Percentiles rank a stretch among this genome's conserved stretches.
Conservation (phyloP, 176 grass and related monocot genomes). For the Urochloa ruziziensis region DNA sequence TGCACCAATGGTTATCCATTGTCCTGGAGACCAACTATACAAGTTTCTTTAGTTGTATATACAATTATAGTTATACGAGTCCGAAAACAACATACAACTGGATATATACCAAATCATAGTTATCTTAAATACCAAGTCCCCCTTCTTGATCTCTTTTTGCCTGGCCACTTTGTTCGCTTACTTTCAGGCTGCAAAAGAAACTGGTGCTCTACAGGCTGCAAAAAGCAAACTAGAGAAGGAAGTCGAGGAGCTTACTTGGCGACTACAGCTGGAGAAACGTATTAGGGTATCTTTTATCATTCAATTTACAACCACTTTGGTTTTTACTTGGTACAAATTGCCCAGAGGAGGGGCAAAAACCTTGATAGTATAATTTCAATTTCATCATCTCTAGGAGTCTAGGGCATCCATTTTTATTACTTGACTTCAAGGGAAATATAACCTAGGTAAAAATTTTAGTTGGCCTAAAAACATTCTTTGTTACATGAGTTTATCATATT, state of each 20-base stretch:
- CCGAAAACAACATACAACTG: not conserved
- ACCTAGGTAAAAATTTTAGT: not conserved
- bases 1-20: not conserved
- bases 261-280: slow-evolving; percentile 81
- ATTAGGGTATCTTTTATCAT: slow-evolving; percentile 42
- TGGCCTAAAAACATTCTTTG: not conserved
- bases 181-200: slow-evolving; percentile 93
- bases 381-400: not conserved
- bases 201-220: slow-evolving; percentile 90
- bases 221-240: slow-evolving; percentile 97
- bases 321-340: slow-evolving; percentile 20
- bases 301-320: slow-evolving; percentile 9
- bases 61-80: slow-evolving; percentile 10
- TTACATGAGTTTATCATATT: not conserved
- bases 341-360: slow-evolving; percentile 6
- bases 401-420: not conserved
- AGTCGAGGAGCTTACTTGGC: slow-evolving; percentile 89
- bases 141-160: slow-evolving; percentile 23
- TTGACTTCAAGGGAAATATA: not conserved
- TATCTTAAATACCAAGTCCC: not conserved
- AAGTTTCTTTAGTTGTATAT: not conserved
- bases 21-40: not conserved
- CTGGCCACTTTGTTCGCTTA: slow-evolving; percentile 8
- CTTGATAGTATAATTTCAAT: not conserved
- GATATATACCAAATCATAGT: not conserved